These are phyloP conservation scores for Kodamaea leandrae DNA, from an alignment of 805 yeast genomes.

Conservation along the genomic window DNA sequence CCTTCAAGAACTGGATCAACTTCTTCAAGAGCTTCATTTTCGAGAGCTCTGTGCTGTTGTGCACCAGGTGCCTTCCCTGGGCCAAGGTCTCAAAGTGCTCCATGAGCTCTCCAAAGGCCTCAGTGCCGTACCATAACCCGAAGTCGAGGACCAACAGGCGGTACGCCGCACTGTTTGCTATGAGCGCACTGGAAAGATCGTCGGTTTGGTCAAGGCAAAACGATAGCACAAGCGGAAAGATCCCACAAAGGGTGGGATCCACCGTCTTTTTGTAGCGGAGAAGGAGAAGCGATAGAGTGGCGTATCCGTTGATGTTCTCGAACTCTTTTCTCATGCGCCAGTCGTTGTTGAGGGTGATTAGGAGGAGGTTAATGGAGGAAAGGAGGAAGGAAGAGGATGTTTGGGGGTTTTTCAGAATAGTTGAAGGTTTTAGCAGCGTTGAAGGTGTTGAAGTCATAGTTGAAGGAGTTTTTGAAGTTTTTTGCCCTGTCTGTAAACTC, in stretches of 20 bases:
- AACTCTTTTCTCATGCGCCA: conserved; percentile 56
- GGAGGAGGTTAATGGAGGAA: too few relatives aligned
- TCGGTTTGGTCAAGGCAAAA: neutral
- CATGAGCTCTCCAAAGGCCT: conserved; percentile 50
- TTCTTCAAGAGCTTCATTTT: conserved; percentile 49
- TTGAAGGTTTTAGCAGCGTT: too few relatives aligned
- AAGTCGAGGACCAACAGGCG: conserved; percentile 48
- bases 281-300: conserved; percentile 52
- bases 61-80: conserved; percentile 24
- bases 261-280: conserved; percentile 41
- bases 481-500: too few relatives aligned
- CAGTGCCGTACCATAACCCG: conserved; percentile 64
- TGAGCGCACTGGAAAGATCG: conserved; percentile 53
- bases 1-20: conserved; percentile 49
- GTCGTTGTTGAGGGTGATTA: conserved; percentile 43
- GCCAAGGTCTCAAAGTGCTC: conserved; percentile 59
- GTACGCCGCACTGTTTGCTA: conserved; percentile 57
- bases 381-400: conserved; percentile 22
- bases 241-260: neutral
- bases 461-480: too few relatives aligned
- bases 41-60: conserved; percentile 50
- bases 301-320: conserved; percentile 60
- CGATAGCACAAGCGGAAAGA: neutral
- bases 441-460: too few relatives aligned
- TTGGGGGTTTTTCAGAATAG: conserved; percentile 13